Conservation (phyloP, 2,329 filamentous ascomycete species). For the Epichloe gansuensis region DNA sequence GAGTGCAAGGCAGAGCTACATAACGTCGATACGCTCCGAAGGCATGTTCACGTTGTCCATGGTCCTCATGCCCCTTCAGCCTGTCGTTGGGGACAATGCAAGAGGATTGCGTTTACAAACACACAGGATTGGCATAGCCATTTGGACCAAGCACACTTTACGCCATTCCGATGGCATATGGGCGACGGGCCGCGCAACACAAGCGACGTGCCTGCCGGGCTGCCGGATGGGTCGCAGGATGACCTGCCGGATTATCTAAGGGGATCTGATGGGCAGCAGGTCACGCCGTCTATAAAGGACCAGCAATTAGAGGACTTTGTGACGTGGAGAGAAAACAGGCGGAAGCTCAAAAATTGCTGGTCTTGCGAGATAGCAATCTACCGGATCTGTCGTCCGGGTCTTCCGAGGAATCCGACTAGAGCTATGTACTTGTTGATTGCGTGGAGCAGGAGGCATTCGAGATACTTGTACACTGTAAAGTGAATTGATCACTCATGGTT, state of each 20-base stretch:
- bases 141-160: slow-evolving; percentile 40
- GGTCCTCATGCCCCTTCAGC: slow-evolving; percentile 6
- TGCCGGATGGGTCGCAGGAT: slow-evolving; percentile 15
- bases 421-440: too few relatives aligned
- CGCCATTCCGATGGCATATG: slow-evolving; percentile 42
- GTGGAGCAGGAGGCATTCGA: not conserved
- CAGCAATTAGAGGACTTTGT: slow-evolving; percentile 38
- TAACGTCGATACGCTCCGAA: slow-evolving; percentile 46
- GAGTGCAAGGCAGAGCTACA: slow-evolving; percentile 48
- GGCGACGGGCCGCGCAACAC: slow-evolving; percentile 45
- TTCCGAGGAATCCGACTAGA: not conserved
- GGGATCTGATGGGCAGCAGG: slow-evolving; percentile 38
- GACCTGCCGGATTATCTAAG: slow-evolving; percentile 38
- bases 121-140: slow-evolving; percentile 32
- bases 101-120: slow-evolving; percentile 2
- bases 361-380: slow-evolving; percentile 33
- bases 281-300: slow-evolving; percentile 44
- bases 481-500: too few relatives aligned
- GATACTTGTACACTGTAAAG: not conserved
- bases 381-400: slow-evolving; percentile 11
- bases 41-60: slow-evolving; percentile 42
- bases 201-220: slow-evolving; percentile 8
- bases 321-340: slow-evolving; percentile 32
- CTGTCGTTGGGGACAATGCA: slow-evolving; percentile 24
- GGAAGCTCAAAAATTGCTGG: slow-evolving; percentile 31